Evolutionary conservation across 257 asterid species (phyloP).

Genomic region (Pogostemon cablin): DNA sequence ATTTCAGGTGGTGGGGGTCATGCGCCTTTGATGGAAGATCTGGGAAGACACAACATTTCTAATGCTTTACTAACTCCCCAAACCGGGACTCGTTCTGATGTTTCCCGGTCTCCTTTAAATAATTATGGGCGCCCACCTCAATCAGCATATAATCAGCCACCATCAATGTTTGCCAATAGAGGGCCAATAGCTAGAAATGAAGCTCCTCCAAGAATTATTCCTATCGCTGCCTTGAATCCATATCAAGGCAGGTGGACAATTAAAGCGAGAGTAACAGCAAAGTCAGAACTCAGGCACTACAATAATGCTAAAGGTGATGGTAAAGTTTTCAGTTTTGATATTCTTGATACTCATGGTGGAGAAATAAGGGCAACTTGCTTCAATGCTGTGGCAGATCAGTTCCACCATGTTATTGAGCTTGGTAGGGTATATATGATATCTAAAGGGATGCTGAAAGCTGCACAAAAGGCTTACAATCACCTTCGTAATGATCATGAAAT

Average conservation of each 20-base stretch:
- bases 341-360: constrained; percentile 89
- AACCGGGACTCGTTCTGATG: constrained; percentile 40
- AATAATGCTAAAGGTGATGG: constrained; percentile 84
- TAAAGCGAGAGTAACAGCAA: constrained; percentile 88
- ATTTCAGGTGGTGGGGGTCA: constrained; percentile 44
- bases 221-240: constrained; percentile 85
- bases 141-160: constrained; percentile 59
- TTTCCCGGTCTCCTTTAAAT: constrained; percentile 50
- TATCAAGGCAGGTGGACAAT: constrained; percentile 92
- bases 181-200: constrained; percentile 87
- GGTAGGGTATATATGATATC: constrained; percentile 77
- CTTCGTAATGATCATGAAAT: constrained; percentile 82
- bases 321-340: constrained; percentile 91
- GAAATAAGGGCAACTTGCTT: constrained; percentile 95
- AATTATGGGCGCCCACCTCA: constrained; percentile 69
- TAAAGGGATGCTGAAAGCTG: constrained; percentile 68
- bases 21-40: constrained; percentile 39
- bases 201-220: constrained; percentile 74
- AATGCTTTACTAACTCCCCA: constrained; percentile 47
- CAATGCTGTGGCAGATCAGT: constrained; percentile 85
- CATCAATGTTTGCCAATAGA: constrained; percentile 66
- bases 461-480: constrained; percentile 80
- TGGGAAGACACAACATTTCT: constrained; percentile 46
- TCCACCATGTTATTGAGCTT: constrained; percentile 65
- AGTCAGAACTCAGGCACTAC: constrained; percentile 74